Evolutionary conservation across 2,329 filamentous ascomycete genomes (phyloP), one percentile per base, ranked within the genome.

Genomic region (Alternaria angustiovoidea): DNA sequence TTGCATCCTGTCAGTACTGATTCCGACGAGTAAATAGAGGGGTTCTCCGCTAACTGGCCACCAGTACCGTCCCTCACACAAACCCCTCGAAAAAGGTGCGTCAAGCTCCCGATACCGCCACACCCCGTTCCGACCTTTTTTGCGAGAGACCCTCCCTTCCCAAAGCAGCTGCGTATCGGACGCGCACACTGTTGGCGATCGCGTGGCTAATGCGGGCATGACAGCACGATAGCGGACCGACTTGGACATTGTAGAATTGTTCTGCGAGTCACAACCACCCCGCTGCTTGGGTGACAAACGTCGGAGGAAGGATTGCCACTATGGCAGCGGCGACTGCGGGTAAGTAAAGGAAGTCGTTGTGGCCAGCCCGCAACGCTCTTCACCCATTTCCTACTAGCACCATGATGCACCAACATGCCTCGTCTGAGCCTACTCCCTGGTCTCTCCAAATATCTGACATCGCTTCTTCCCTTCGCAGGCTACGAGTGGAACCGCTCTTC

Each of bases 321-420:
- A 79, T 79, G 77, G 77, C 76, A 76, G 76, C 76, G 68, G 75
- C 75, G 67, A 78, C 77, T 74, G 77, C 76, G 70, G 76, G 77
- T 79, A 74, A 74, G 77, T 77, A 67, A 54, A 49, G 64, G 65
- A 59, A 51, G 57, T 62, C 51, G 63, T 67, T 59, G 67, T 66
- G 67, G 64, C 43, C 63, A 53, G 48, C 46, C 67, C 66, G 65
- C 63, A 58, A 61, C 63, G 67, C 61, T 57, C 63, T 65, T 62
- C 65, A 46, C 57, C 61, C 39, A 65, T 65, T 67, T 59, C 61
- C 61, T 65, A 68, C 69, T 69, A 61, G 62, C 63, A 63, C 68
- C 54, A 53, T 48, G 30, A n/a, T 24, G 26, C 42, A 62, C 54
- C 49, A 51, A 22, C 59, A 65, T 64, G 63, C 59, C 56, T 46